These are phyloP conservation scores for Apiotrichum domesticum DNA, from an alignment of 1,284 basidiomycete genomes.

Conservation along the genomic window DNA sequence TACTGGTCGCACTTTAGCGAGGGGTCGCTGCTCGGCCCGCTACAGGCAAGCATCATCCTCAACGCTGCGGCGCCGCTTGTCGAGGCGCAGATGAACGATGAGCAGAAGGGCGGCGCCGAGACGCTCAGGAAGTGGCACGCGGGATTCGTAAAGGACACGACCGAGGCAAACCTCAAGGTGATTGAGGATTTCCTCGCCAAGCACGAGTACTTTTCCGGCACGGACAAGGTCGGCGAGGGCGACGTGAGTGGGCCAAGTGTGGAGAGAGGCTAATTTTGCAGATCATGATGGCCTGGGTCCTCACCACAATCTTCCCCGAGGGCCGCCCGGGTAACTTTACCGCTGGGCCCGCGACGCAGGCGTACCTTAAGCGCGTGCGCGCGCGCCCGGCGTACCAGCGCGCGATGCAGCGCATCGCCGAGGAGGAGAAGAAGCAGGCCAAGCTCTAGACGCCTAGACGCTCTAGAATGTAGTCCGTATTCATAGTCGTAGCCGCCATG, in stretches of 20 bases:
- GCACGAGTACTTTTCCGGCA: slow-evolving; percentile 29
- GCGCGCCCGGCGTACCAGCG: slow-evolving; percentile 13
- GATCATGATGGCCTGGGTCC: slow-evolving; percentile 38
- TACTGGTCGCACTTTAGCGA: slow-evolving; percentile 41
- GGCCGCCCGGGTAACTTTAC: slow-evolving; percentile 21
- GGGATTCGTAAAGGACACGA: slow-evolving; percentile 4
- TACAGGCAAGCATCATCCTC: slow-evolving; percentile 27
- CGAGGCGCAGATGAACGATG: slow-evolving; percentile 3
- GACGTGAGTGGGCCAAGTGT: slow-evolving; percentile 23
- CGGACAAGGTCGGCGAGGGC: slow-evolving; percentile 29
- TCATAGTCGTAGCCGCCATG: too few relatives aligned
- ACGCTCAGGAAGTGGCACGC: slow-evolving; percentile 21
- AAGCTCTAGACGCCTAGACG: slow-evolving; percentile 18
- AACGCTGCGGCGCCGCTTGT: slow-evolving; percentile 3
- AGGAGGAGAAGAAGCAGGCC: slow-evolving; percentile 28
- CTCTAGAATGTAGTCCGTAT: too few relatives aligned
- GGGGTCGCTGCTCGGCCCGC: slow-evolving; percentile 31
- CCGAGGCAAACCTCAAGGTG: slow-evolving; percentile 10
- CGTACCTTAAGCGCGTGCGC: slow-evolving; percentile 23
- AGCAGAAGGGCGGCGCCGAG: slow-evolving; percentile 18
- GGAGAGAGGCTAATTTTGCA: slow-evolving; percentile 1
- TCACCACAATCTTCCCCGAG: slow-evolving; percentile 24
- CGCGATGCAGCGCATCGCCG: slow-evolving; percentile 21
- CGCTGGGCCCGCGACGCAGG: slow-evolving; percentile 19
- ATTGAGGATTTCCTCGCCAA: slow-evolving; percentile 26